These are phyloP conservation scores for Aciculoconidium aculeatum DNA, from an alignment of 805 yeast species.

Conservation along the genomic window DNA sequence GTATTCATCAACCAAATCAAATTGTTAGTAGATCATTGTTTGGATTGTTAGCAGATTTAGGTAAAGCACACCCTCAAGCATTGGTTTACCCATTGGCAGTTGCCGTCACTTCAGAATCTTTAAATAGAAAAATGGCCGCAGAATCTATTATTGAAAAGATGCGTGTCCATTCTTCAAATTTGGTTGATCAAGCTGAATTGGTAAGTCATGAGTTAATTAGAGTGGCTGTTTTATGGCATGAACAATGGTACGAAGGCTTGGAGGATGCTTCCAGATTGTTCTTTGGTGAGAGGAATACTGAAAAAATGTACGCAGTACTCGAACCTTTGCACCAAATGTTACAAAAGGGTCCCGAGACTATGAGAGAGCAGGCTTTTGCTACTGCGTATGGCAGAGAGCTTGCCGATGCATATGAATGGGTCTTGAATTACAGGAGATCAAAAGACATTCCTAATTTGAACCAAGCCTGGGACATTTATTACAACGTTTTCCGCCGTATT, in stretches of 20 bases:
- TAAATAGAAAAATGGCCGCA: conserved; percentile 88
- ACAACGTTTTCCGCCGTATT: conserved; percentile 87
- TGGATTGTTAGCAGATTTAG: conserved; percentile 77
- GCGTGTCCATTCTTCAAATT: conserved; percentile 76
- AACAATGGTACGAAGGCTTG: conserved; percentile 94
- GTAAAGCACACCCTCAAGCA: conserved; percentile 96
- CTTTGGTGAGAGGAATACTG: conserved; percentile 92
- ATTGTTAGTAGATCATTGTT: conserved; percentile 75
- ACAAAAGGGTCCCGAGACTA: conserved; percentile 83
- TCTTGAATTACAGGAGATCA: conserved; percentile 74
- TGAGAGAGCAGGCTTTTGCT: conserved; percentile 87
- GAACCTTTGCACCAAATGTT: conserved; percentile 86
- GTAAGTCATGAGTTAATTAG: conserved; percentile 92
- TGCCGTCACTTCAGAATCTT: conserved; percentile 89
- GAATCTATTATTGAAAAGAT: conserved; percentile 84
- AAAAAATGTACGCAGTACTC: conserved; percentile 85
- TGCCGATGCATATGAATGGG: conserved; percentile 92
- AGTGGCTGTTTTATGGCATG: conserved; percentile 96
- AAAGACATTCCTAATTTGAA: conserved; percentile 83
- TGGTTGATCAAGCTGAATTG: conserved; percentile 88
- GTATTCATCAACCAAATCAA: conserved; percentile 92
- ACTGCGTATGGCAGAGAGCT: conserved; percentile 92
- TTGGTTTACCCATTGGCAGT: conserved; percentile 92
- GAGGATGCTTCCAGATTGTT: conserved; percentile 94
- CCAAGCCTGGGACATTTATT: conserved; percentile 97